A percentile compares a stretch with the other conserved stretches of the same genome.
Conservation (phyloP, 352 stramenopile species). For the Elongisporangium anandrum region DNA sequence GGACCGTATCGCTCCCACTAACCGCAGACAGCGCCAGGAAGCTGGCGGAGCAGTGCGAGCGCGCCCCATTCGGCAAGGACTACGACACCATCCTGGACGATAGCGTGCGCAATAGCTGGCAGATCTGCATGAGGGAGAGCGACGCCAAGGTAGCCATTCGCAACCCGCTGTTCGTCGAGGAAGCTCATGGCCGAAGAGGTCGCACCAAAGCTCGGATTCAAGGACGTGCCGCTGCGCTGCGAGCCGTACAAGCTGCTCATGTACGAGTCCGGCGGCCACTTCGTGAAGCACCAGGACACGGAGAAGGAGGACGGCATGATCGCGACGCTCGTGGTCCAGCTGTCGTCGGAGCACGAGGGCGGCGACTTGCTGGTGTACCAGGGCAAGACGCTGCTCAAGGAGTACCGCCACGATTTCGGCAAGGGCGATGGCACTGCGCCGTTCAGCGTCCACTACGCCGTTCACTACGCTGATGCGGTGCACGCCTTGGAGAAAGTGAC, state of each 20-base stretch:
- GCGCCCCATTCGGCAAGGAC: not conserved
- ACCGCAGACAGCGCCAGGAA: not conserved
- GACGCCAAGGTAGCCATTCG: not conserved
- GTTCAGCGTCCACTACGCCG: constrained; percentile 9
- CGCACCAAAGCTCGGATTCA: constrained; percentile 2
- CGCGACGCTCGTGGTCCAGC: constrained; percentile 39
- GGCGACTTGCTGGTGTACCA: constrained; percentile 15
- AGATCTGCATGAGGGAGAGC: constrained; percentile 2
- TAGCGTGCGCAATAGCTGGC: constrained; percentile 15
- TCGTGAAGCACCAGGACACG: constrained; percentile 31
- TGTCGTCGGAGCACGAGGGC: constrained; percentile 21
- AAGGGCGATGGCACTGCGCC: constrained; percentile 5
- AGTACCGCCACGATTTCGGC: constrained; percentile 16
- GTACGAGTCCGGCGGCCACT: constrained; percentile 37
- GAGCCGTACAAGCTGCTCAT: constrained; percentile 46
- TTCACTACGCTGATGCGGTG: constrained; percentile 17
- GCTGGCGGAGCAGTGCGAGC: too few relatives aligned
- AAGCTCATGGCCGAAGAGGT: constrained; percentile 2
- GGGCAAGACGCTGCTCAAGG: constrained; percentile 2
- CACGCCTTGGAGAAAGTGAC: constrained; percentile 12
- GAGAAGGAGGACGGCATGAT: constrained; percentile 56
- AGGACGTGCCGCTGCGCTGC: constrained; percentile 8
- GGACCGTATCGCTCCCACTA: constrained; percentile 8
- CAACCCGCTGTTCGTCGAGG: constrained; percentile 8
- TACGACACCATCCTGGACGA: constrained; percentile 13